These are phyloP conservation scores for Coffea canephora DNA, from an alignment of 257 asterid species.

Conservation along the genomic window DNA sequence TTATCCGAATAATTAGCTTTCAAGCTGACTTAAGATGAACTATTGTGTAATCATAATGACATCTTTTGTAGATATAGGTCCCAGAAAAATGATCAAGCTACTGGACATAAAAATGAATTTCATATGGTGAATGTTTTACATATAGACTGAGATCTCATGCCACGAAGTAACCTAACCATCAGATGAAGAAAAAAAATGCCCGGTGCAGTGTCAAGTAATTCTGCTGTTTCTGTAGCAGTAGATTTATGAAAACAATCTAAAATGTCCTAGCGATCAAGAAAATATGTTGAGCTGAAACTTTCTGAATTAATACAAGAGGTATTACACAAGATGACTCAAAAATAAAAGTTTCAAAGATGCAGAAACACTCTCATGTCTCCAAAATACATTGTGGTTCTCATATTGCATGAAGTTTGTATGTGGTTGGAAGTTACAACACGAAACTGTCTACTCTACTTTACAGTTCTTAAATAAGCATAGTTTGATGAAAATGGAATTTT, in stretches of 20 bases:
- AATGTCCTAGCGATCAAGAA: background rate
- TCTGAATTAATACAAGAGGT: slow-evolving; percentile 1
- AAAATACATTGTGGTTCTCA: slow-evolving; percentile 41
- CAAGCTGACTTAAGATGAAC: background rate
- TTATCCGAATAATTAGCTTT: background rate
- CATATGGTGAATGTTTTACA: background rate
- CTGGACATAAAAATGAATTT: background rate
- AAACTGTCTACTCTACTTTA: slow-evolving; percentile 33
- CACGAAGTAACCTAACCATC: background rate
- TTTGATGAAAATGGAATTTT: slow-evolving; percentile 13
- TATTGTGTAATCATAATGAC: background rate
- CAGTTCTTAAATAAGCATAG: slow-evolving; percentile 30
- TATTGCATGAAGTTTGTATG: slow-evolving; percentile 34
- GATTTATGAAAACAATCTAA: background rate
- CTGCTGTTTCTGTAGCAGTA: background rate
- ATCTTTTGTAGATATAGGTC: background rate
- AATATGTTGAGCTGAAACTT: background rate
- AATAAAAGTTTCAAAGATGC: background rate
- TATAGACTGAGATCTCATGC: background rate
- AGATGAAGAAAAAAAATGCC: background rate
- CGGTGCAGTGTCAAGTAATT: background rate
- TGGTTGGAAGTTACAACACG: slow-evolving; percentile 34
- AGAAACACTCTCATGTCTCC: background rate
- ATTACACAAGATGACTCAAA: slow-evolving; percentile 5
- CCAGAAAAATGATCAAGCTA: background rate